Conservation (phyloP, 208 protist species). For the Phytomonas sp. region DNA sequence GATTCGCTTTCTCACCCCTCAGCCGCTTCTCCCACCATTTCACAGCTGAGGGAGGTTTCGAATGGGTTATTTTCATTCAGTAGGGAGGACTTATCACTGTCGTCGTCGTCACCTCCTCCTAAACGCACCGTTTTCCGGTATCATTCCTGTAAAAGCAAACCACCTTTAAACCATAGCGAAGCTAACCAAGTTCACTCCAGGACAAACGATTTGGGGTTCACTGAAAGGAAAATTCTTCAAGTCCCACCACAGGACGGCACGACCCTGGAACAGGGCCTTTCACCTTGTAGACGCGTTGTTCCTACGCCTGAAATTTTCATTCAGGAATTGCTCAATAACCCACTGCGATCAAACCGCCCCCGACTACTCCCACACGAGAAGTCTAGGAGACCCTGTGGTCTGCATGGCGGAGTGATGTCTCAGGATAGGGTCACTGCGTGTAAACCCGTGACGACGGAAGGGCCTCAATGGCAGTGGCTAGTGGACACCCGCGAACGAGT, state of each 20-base stretch:
- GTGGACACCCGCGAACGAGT: conserved; percentile 67
- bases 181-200: not conserved
- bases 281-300: not conserved
- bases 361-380: not conserved
- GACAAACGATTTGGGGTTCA: not conserved
- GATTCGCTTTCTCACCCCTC: not conserved
- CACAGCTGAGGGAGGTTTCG: not conserved
- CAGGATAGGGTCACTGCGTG: not conserved
- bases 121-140: not conserved
- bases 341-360: not conserved
- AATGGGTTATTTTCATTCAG: not conserved
- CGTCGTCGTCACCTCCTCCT: not conserved
- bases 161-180: not conserved
- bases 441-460: not conserved
- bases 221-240: not conserved
- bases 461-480: conserved; percentile 36
- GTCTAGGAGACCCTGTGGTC: not conserved
- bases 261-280: not conserved
- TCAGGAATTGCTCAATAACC: not conserved
- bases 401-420: not conserved
- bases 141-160: not conserved
- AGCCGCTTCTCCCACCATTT: not conserved
- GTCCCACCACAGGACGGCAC: not conserved
- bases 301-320: not conserved
- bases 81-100: not conserved